Conservation (phyloP, 2,329 filamentous ascomycete species). For the Sporothrix luriei region DNA sequence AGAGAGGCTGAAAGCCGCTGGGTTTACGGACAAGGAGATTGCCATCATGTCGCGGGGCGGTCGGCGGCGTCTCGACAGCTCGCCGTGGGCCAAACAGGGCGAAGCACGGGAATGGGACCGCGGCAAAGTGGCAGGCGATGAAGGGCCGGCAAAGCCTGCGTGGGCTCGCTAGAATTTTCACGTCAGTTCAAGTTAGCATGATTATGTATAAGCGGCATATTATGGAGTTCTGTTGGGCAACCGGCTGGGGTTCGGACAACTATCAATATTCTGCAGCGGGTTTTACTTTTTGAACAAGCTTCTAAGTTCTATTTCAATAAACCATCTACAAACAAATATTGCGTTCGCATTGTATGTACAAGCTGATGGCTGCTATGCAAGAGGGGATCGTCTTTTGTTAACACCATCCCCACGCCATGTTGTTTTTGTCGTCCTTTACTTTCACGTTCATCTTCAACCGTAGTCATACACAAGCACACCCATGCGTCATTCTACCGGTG, state of each 20-base stretch:
- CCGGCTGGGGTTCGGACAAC: not conserved
- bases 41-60: conserved; percentile 69
- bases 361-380: conserved; percentile 8
- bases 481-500: not conserved
- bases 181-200: not conserved
- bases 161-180: conserved; percentile 33
- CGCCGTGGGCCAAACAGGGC: conserved; percentile 71
- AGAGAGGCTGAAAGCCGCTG: conserved; percentile 72
- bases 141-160: conserved; percentile 33
- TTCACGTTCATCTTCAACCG: not conserved
- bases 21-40: conserved; percentile 74
- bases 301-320: not conserved
- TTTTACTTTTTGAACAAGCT: not conserved
- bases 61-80: conserved; percentile 63
- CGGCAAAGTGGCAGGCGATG: conserved; percentile 48
- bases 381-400: conserved; percentile 9
- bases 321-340: not conserved
- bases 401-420: no score
- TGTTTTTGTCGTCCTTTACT: not conserved
- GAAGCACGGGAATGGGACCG: conserved; percentile 65
- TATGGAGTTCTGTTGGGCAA: not conserved
- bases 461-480: conserved; percentile 5
- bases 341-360: conserved; percentile 8
- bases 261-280: no score
- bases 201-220: not conserved